Percentiles rank a stretch among this genome's conserved stretches.
These are phyloP conservation scores for Ceratocystis destructans DNA, from an alignment of 2,329 filamentous ascomycete genomes.

Conservation along the genomic window DNA sequence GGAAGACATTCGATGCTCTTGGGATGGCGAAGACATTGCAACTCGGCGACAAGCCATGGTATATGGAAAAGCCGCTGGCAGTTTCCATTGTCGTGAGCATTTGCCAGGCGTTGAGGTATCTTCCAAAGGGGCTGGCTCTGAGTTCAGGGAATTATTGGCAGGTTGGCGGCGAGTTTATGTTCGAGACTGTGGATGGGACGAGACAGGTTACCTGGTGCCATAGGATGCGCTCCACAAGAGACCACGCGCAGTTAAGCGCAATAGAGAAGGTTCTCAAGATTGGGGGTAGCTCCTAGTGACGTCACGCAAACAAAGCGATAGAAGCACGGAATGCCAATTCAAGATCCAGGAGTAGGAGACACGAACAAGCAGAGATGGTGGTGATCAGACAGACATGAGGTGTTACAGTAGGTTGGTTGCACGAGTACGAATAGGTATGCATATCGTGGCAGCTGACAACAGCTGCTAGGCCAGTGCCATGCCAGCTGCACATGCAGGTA, in stretches of 20 bases:
- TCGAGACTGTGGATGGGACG: constrained; percentile 40
- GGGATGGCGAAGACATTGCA: constrained; percentile 54
- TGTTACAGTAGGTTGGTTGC: neutral
- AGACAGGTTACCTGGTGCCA: constrained; percentile 66
- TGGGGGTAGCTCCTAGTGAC: neutral
- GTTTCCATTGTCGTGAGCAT: constrained; percentile 39
- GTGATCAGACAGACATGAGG: neutral
- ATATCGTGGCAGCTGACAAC: neutral
- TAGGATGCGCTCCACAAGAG: constrained; percentile 64
- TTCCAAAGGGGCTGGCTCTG: constrained; percentile 43
- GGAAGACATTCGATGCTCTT: constrained; percentile 50
- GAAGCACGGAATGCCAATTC: neutral
- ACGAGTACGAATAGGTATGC: neutral
- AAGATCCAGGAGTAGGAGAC: no score
- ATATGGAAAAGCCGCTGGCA: constrained; percentile 44
- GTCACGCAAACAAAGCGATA: neutral
- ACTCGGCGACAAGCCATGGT: constrained; percentile 47
- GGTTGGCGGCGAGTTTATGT: constrained; percentile 68
- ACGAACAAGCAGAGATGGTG: no score
- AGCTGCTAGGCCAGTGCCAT: neutral
- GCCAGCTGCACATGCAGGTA: neutral
- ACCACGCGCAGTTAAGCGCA: constrained; percentile 59
- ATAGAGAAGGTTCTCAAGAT: constrained; percentile 31
- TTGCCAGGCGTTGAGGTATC: constrained; percentile 45
- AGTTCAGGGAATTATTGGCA: constrained; percentile 54